phyloP scores from a whole-genome alignment of 208 protist genomes.

The Leptomonas pyrrhocoris region DNA sequence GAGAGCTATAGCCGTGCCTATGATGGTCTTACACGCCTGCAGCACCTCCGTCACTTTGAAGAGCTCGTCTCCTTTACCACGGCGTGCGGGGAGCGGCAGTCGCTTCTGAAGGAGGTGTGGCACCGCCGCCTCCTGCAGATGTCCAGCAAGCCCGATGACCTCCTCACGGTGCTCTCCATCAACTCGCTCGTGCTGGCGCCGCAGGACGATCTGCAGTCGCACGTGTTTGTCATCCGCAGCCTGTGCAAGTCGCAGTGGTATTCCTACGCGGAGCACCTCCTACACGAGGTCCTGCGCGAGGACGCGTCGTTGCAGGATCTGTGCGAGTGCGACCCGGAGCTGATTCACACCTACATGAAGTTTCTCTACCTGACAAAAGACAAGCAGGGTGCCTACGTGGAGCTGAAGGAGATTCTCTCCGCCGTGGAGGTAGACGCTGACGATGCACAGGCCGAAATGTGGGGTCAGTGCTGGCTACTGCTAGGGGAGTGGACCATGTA shows the following conservation, averaged over 20 bases:
- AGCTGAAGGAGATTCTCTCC: slow-evolving; percentile 72
- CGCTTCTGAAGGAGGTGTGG: slow-evolving; percentile 89
- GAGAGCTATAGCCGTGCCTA: slow-evolving; percentile 93
- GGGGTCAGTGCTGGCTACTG: slow-evolving; percentile 85
- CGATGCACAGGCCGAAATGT: slow-evolving; percentile 55
- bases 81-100: slow-evolving; percentile 55
- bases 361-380: slow-evolving; percentile 66
- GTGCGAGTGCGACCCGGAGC: slow-evolving; percentile 69
- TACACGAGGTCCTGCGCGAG: slow-evolving; percentile 54
- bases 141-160: slow-evolving; percentile 89
- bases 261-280: slow-evolving; percentile 68
- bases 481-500: slow-evolving; percentile 90
- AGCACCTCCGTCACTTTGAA: slow-evolving; percentile 99
- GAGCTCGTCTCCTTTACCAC: slow-evolving; percentile 97
- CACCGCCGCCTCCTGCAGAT: slow-evolving; percentile 82
- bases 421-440: slow-evolving; percentile 45
- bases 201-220: slow-evolving; percentile 91
- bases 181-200: slow-evolving; percentile 94
- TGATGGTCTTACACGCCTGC: slow-evolving; percentile 94
- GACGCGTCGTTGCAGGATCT: slow-evolving; percentile 46
- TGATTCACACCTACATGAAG: slow-evolving; percentile 90
- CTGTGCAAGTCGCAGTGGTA: slow-evolving; percentile 88
- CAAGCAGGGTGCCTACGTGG: slow-evolving; percentile 64
- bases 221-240: slow-evolving; percentile 95
- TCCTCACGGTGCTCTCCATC: slow-evolving; percentile 95